Base-by-base conservation (phyloP, 768 basidiomycete species). In the Boletus rubropictus region DNA sequence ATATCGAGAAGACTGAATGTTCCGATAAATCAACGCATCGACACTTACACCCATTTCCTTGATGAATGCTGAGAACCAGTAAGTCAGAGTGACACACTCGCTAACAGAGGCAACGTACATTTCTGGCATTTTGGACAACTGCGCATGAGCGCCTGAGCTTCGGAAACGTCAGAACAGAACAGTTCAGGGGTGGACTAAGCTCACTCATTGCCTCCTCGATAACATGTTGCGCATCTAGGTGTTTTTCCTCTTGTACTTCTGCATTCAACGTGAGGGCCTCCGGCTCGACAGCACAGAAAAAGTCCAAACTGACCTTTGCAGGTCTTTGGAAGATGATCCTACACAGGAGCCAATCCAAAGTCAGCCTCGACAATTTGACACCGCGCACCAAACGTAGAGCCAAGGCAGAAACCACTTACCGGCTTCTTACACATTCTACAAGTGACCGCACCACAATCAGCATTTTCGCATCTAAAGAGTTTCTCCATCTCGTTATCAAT, bases 131-230 rank as follows among this genome's bases (percentile, higher is more conserved):
- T 85, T 0, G 93, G 93, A 66, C 93, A 96, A 52, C 82, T 85
- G 31, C 92, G 78, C 81, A 91, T 86, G 11, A 94, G 69, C 3
- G 92, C 92, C 36, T 75, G 74, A 28, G 88, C 87, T 89, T 10
- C 49, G 38, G 7, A 4, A 38, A 52, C 17, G 55, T 53, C 29
- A 46, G 34, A 31, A 34, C 15, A 33, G 27, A 7, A 28, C 22
- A 37, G 1, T 34, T 14, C 42, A 25, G n/a, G 24, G 21, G 44
- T 39, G 29, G 7, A 67, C 76, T 8, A 25, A 2, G 25, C 60
- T 37, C 35, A 86, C 89, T 89, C 93, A 96, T 96, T 3, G 92
- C 93, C 60, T 96, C 93, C 61, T 96, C 93, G 24, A 96, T 74
- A 1, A 75, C 63, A 68, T 94, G 91, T 45, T 82, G 75, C 11